Percentiles rank a stretch among this genome's conserved stretches.
These are phyloP conservation scores for Suillus weaverae DNA, from an alignment of 768 basidiomycete genomes.

Conservation along the genomic window DNA sequence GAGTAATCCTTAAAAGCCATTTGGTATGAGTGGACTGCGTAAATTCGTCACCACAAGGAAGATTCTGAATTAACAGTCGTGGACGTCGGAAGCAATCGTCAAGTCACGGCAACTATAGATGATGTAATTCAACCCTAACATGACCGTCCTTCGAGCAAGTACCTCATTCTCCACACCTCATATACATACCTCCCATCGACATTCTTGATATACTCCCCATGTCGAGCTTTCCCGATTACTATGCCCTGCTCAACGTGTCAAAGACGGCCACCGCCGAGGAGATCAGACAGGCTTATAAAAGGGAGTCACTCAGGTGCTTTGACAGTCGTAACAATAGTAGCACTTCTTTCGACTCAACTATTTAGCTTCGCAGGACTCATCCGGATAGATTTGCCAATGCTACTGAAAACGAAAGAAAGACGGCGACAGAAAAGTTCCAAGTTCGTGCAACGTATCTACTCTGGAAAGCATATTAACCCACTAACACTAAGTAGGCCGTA, in stretches of 20 bases:
- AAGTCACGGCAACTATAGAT: too few species aligned
- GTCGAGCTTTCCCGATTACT: constrained; percentile 83
- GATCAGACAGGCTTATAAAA: constrained; percentile 75
- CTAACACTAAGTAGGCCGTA: constrained; percentile 53
- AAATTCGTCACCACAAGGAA: too few species aligned
- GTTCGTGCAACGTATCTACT: constrained; percentile 35
- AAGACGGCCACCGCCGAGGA: constrained; percentile 67
- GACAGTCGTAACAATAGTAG: neutral
- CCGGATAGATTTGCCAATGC: constrained; percentile 81
- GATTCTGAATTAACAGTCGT: too few species aligned
- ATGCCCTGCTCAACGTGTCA: constrained; percentile 56
- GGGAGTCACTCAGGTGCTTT: constrained; percentile 68
- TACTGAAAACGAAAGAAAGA: constrained; percentile 64
- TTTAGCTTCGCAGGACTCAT: constrained; percentile 62
- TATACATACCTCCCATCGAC: neutral
- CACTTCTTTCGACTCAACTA: constrained; percentile 18
- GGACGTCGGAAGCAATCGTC: too few species aligned
- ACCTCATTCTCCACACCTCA: neutral
- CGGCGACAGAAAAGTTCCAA: constrained; percentile 85
- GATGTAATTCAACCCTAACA: neutral
- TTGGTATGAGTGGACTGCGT: too few species aligned
- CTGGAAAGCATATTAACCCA: neutral
- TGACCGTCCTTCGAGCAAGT: neutral
- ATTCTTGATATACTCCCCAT: constrained; percentile 38
- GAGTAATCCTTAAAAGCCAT: too few species aligned